phyloP scores from a whole-genome alignment of 768 basidiomycete genomes.

The Rickenella mellea region DNA sequence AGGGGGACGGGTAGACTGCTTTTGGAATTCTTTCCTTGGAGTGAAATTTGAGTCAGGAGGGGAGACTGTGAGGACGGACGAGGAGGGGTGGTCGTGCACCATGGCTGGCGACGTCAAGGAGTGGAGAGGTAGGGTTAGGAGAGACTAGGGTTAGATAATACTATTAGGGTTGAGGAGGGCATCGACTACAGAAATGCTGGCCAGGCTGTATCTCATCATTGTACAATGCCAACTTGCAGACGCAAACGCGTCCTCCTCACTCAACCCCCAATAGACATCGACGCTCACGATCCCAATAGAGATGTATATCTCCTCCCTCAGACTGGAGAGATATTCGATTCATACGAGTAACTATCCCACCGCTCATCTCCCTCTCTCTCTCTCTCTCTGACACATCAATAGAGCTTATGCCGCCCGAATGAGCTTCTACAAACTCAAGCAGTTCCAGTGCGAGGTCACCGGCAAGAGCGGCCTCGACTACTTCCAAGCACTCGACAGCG shows the following conservation, averaged over 20 bases:
- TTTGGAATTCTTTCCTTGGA: slow-evolving; percentile 67
- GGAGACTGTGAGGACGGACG: slow-evolving; percentile 6
- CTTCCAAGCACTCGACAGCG: slow-evolving; percentile 88
- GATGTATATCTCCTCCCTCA: slow-evolving; percentile 88
- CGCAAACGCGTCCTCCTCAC: slow-evolving; percentile 87
- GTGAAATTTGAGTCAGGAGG: slow-evolving; percentile 43
- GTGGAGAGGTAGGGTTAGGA: background rate
- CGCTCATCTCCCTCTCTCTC: slow-evolving; percentile 16
- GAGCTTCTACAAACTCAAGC: slow-evolving; percentile 88
- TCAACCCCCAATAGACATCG: slow-evolving; percentile 63
- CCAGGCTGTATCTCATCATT: slow-evolving; percentile 6
- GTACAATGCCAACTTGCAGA: slow-evolving; percentile 75
- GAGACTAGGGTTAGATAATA: too few species aligned
- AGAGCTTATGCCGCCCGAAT: slow-evolving; percentile 84
- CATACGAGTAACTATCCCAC: slow-evolving; percentile 72
- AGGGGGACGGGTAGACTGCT: slow-evolving; percentile 37
- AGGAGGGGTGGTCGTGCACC: background rate
- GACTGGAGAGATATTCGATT: slow-evolving; percentile 96
- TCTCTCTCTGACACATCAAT: slow-evolving; percentile 21
- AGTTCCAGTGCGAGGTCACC: slow-evolving; percentile 96
- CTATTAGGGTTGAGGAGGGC: too few species aligned
- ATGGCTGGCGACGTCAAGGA: background rate
- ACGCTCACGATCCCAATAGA: slow-evolving; percentile 52
- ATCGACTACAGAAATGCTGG: background rate
- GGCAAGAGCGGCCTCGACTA: slow-evolving; percentile 92